phyloP scores from a whole-genome alignment of 176 grass and related monocot genomes.

The Elymus sibiricus region DNA sequence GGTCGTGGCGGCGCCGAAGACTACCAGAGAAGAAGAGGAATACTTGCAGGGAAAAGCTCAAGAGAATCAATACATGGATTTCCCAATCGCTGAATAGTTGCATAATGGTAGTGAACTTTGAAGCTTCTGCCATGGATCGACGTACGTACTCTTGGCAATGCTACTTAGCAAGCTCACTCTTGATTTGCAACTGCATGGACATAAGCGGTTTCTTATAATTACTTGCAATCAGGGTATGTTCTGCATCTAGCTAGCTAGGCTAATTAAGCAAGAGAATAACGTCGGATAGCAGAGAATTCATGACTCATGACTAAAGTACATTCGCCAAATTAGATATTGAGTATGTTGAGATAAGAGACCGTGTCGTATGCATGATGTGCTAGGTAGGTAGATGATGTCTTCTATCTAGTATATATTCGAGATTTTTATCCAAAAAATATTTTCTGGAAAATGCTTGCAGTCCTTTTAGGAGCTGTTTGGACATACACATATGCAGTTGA shows the following conservation, averaged over 20 bases:
- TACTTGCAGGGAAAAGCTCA: not conserved
- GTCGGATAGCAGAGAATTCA: not conserved
- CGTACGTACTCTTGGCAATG: not conserved
- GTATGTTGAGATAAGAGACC: not conserved
- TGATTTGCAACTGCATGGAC: not conserved
- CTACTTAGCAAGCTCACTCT: not conserved
- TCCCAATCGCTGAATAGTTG: not conserved
- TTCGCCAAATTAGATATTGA: not conserved
- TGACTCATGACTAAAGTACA: not conserved
- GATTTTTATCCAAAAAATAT: not conserved
- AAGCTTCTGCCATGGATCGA: not conserved
- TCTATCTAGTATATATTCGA: not conserved
- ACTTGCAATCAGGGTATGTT: not conserved
- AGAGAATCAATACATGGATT: not conserved
- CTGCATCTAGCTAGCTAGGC: not conserved
- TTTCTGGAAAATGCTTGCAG: not conserved
- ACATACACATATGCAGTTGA: not conserved
- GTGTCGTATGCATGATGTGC: not conserved
- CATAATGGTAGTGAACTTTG: not conserved
- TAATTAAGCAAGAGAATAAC: not conserved
- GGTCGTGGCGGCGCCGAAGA: not conserved
- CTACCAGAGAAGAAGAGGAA: not conserved
- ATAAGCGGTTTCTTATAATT: not conserved
- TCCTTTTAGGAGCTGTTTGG: not conserved
- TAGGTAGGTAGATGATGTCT: not conserved